Evolutionary conservation across 805 yeast genomes (phyloP), one percentile per base, ranked within the genome.

Genomic region (Candida insectalens): DNA sequence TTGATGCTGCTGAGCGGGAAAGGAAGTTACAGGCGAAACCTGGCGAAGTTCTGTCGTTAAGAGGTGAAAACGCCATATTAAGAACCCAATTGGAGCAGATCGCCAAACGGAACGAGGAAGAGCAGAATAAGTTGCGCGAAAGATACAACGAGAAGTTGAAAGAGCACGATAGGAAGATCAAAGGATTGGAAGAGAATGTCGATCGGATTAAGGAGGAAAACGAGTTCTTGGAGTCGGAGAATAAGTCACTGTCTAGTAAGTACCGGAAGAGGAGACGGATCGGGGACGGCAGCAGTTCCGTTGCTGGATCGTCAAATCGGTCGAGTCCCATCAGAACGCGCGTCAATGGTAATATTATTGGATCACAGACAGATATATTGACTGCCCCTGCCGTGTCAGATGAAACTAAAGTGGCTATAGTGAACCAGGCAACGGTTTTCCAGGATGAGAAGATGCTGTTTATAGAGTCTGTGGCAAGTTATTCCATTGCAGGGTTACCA

Each of bases 31-130:
- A n/a, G 12, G 17, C 8, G 30, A 14, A 10, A 18, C 22, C 20
- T 15, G 31, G 29, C 5, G 36, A 62, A 26, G 49, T 77, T 19
- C 50, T 71, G 29, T 71, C 69, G n/a, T 53, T 78, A 9, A 67
- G 71, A 36, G 96, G 96, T 3, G 95, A 88, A 48, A 76, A 83
- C 25, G 77, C 92, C 10, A 77, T 87, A 23, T 61, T 88, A 13
- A 62, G 94, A 35, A 73, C 78, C 7, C 83, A 77, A 44, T 57
- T 82, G 15, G 57, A 66, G 15, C 65, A 68, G 27, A 40, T 71
- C 3, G 70, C 68, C 33, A 49, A 48, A 18, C 55, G 53, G 5
- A 52, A 55, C 15, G 50, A 49, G 4, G 44, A 54, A 2, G 69
- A 67, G 37, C 45, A 67, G 19, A 58, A 53, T 12, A 54, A 59